Base-by-base conservation (phyloP, 164 flowering plant genomes). In the Tetrastigma voinierianum region DNA sequence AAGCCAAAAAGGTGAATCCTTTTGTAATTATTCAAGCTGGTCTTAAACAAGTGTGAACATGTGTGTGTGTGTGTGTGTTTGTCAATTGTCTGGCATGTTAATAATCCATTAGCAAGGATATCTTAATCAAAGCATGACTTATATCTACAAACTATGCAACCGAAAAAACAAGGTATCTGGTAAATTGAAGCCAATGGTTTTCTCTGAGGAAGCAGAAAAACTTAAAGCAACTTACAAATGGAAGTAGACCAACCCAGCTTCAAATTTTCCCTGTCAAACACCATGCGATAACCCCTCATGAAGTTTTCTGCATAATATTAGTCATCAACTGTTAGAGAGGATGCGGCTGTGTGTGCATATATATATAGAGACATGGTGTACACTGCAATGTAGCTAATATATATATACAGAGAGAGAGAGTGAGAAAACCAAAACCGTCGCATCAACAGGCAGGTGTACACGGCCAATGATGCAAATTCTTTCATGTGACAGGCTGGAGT, bases 221-320 rank as follows among this genome's bases (percentile, higher is more conserved):
- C 14, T 2, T 11, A 2, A 32, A 20, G 19, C 5, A 10, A 67
- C 77, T 74, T 58, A 72, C 80, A 76, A 18, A 54, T 66, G 58
- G 74, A 66, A n/a, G 44, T 40, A 0, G 73, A 69, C 80, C 80
- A 76, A 14, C 71, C 76, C 57, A 76, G 47, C 32, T 51, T 61
- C 59, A 72, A 15, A 53, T 69, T 76, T 19, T 76, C 80, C 17
- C 76, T 58, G 24, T 76, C 76, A 52, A 76, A 76, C 17, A 76
- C 71, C 64, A 76, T 46, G 55, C 67, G 73, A 53, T 76, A 64
- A 20, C 80, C 76, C 12, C 45, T 59, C 80, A 76, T 72, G 71
- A 72, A 72, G 62, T 76, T 69, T 16, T 76, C 80, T 76, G 76
- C 62, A 62, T 23, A 17, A 68, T 4, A 62, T 19, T 51, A 44